These are phyloP conservation scores for Sarocladium strictum DNA, from an alignment of 2,329 filamentous ascomycete species.

Conservation along the genomic window DNA sequence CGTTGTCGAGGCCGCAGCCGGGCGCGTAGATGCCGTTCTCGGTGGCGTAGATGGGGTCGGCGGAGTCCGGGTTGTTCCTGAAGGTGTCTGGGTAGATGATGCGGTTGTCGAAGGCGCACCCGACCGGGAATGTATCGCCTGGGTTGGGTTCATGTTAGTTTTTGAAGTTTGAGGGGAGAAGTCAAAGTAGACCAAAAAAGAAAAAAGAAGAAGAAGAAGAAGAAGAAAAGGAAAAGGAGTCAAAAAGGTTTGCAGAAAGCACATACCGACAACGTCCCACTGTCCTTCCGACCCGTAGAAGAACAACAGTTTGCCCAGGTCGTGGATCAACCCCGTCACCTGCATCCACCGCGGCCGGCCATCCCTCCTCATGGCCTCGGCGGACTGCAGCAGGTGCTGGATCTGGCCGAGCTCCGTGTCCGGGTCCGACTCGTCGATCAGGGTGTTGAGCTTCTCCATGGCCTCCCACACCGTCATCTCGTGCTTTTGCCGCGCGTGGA, in stretches of 20 bases:
- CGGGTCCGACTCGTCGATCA: slow-evolving; percentile 87
- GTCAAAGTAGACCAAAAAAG: too few relatives aligned
- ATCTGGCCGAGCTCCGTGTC: slow-evolving; percentile 85
- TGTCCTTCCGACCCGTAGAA: slow-evolving; percentile 75
- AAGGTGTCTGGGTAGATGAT: slow-evolving; percentile 83
- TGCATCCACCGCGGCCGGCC: slow-evolving; percentile 81
- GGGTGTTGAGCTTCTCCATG: slow-evolving; percentile 85
- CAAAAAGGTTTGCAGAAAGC: background rate
- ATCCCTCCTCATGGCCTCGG: slow-evolving; percentile 83
- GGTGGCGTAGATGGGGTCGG: slow-evolving; percentile 66
- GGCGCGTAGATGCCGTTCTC: slow-evolving; percentile 73
- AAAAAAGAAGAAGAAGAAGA: background rate
- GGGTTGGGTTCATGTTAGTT: too few relatives aligned
- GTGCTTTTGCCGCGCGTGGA: slow-evolving; percentile 51
- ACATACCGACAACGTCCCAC: slow-evolving; percentile 70
- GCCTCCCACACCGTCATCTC: slow-evolving; percentile 87
- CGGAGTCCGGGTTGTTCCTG: slow-evolving; percentile 65
- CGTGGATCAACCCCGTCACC: slow-evolving; percentile 70
- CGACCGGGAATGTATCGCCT: slow-evolving; percentile 77
- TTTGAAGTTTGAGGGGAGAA: too few relatives aligned
- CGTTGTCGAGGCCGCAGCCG: slow-evolving; percentile 76
- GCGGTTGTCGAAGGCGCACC: slow-evolving; percentile 65
- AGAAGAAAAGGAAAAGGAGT: background rate
- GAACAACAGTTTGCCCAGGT: slow-evolving; percentile 71
- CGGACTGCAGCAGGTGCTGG: slow-evolving; percentile 81